These are phyloP conservation scores for Populus ilicifolia DNA, from an alignment of 345 rosid species.

Conservation along the genomic window DNA sequence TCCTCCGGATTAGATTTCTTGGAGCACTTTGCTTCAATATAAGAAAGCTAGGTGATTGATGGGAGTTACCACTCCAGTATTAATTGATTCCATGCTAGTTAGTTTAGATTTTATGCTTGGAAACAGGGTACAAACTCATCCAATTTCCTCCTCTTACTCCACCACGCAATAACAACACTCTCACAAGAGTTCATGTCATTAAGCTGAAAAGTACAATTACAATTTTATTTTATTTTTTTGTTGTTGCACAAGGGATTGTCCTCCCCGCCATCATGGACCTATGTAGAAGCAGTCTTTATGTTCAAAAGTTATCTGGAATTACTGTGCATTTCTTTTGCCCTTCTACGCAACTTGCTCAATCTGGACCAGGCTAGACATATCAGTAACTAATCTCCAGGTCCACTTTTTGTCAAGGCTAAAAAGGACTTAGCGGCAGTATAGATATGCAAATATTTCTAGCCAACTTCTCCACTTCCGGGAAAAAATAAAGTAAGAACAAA, in stretches of 20 bases:
- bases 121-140: neutral
- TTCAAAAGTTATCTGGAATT: neutral
- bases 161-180: neutral
- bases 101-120: too few relatives aligned
- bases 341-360: neutral
- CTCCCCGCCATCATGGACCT: neutral
- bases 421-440: too few relatives aligned
- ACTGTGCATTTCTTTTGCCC: neutral
- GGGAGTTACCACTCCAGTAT: neutral
- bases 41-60: neutral
- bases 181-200: neutral
- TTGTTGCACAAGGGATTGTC: neutral
- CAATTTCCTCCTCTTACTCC: neutral
- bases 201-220: neutral
- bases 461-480: neutral
- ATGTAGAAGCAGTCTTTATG: neutral
- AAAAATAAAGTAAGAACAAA: neutral
- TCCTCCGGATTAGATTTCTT: neutral
- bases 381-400: neutral
- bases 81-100: neutral
- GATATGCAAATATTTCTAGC: neutral
- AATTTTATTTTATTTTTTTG: neutral
- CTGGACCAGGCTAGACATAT: neutral
- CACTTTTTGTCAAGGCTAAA: neutral
- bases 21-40: constrained; percentile 3